Base-by-base conservation (phyloP, 257 asterid genomes). In the Nicotiana tomentosiformis region DNA sequence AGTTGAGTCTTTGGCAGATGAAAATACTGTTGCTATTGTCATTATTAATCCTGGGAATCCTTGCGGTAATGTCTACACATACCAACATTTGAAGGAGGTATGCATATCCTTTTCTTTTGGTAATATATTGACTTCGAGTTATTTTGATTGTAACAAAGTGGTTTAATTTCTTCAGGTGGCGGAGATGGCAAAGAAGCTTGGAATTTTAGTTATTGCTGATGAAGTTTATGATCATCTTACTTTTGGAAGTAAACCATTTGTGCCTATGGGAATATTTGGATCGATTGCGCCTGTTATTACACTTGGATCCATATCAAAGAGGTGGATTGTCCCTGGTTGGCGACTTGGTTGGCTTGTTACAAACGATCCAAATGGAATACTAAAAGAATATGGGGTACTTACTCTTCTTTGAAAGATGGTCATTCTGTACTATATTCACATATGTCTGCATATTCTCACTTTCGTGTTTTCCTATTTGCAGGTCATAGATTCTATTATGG, bases 251-350 rank as follows among this genome's bases (percentile, higher is more conserved):
- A 87, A 80, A 33, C 81, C 88, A 1, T 92, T 89, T 84, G 82
- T 89, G 57, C 91, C 97, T 2, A 90, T 93, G 98, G 91, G 88
- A 18, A 51, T 67, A 43, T 88, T 89, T 83, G 95, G 91, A 84
- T 86, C 90, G 7, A 78, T 77, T 30, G 83, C 85, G 3, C 98
- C 97, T 37, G 89, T 92, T 51, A 46, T 92, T 17, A 88, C 95
- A 5, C 77, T 93, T 14, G 98, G 95, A 55, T 83, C 98, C 1
- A 84, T 93, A 58, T 92, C 98, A 12, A 92, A 93, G 86, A 88
- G 95, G 80, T 93, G 98, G 98, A 87, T 91, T 68, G 80, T 93
- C 83, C 97, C 98, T 20, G 95, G 95, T 57, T 93, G 95, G 98
- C 86, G 94, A 16, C 70, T 91, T 77, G 97, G 98, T 69, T 93